Evolutionary conservation across 2,329 filamentous ascomycete genomes (phyloP).

Genomic region (Fusarium burgessii): DNA sequence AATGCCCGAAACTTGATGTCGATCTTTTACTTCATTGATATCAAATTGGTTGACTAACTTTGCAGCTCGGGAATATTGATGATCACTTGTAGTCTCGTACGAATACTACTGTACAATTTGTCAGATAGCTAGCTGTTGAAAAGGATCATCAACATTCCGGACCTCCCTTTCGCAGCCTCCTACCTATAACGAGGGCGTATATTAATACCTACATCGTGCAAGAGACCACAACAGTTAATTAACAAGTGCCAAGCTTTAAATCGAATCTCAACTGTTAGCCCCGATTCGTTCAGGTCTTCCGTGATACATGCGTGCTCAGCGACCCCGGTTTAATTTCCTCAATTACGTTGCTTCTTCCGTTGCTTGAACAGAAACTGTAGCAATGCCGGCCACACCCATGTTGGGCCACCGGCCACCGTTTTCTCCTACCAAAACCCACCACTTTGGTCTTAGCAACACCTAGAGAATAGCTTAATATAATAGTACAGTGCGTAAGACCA

Average conservation of each 20-base stretch:
- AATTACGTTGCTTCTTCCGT: conserved; percentile 35
- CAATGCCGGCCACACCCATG: conserved; percentile 7
- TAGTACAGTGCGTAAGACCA: conserved; percentile 11
- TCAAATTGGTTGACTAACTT: conserved; percentile 3
- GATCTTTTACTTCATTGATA: conserved; percentile 9
- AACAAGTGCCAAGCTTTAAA: conserved; percentile 28
- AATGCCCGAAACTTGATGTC: conserved; percentile 2
- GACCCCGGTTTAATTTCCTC: conserved; percentile 36
- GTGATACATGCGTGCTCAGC: conserved; percentile 17
- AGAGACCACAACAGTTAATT: not conserved
- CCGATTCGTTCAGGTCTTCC: conserved; percentile 28
- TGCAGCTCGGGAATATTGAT: not conserved
- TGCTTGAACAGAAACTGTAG: conserved; percentile 16
- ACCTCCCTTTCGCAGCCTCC: not conserved
- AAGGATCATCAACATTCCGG: not conserved
- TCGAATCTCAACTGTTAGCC: conserved; percentile 31
- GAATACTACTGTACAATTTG: not conserved
- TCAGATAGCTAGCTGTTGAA: not conserved
- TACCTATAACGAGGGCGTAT: not conserved
- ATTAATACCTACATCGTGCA: not conserved
- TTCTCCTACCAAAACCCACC: conserved; percentile 22
- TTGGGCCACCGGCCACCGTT: conserved; percentile 32
- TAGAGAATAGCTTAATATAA: conserved; percentile 9
- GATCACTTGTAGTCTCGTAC: not conserved
- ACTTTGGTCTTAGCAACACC: conserved; percentile 14